phyloP scores from a whole-genome alignment of 1,139 yeast species.

The Pichia sp. region DNA sequence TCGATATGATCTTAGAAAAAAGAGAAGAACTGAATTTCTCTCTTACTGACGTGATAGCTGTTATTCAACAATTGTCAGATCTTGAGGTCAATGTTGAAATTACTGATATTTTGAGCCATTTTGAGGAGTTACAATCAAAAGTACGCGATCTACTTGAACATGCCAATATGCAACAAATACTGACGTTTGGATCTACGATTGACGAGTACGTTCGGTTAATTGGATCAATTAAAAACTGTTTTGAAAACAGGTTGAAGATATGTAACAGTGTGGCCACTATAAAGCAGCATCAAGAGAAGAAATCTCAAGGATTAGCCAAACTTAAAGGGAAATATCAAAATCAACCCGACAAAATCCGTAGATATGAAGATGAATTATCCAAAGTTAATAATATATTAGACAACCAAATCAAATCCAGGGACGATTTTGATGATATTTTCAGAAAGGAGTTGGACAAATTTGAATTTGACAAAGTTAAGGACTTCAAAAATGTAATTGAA shows the following conservation, averaged over 20 bases:
- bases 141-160: conserved; percentile 72
- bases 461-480: conserved; percentile 71
- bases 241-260: conserved; percentile 67
- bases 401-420: conserved; percentile 20
- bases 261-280: conserved; percentile 50
- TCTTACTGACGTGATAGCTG: conserved; percentile 53
- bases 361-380: conserved; percentile 50
- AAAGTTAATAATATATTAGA: conserved; percentile 47
- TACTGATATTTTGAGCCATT: conserved; percentile 50
- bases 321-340: conserved; percentile 24
- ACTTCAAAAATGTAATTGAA: conserved; percentile 86
- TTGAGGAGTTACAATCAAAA: conserved; percentile 64
- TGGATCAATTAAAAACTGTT: conserved; percentile 65
- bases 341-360: conserved; percentile 33
- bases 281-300: conserved; percentile 37
- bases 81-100: conserved; percentile 70
- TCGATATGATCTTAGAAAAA: conserved; percentile 70
- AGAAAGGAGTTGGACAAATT: conserved; percentile 60
- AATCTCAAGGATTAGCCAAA: conserved; percentile 33
- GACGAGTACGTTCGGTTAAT: conserved; percentile 82
- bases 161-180: conserved; percentile 74
- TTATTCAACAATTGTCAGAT: conserved; percentile 51
- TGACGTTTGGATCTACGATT: conserved; percentile 78
- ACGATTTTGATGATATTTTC: conserved; percentile 38
- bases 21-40: conserved; percentile 64